Percentiles rank a stretch among this genome's conserved stretches.
Evolutionary conservation across 257 asterid genomes (phyloP).

Genomic region (Ehretia macrophylla): DNA sequence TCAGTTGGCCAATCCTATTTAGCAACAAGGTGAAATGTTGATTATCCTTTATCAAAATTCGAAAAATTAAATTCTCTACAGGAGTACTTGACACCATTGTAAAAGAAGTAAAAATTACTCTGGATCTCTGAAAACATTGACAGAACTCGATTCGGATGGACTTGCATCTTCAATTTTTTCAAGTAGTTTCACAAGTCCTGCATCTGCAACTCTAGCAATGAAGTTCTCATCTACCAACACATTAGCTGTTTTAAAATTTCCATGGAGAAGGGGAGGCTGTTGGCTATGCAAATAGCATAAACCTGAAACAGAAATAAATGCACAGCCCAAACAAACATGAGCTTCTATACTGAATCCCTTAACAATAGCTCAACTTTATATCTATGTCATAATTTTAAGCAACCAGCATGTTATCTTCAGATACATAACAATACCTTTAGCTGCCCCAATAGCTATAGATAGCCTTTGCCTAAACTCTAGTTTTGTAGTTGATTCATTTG

Average conservation of each 20-base stretch:
- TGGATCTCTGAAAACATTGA: constrained; percentile 56
- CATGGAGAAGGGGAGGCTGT: constrained; percentile 47
- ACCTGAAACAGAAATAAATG: constrained; percentile 33
- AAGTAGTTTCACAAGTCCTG: constrained; percentile 46
- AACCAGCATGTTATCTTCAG: not conserved
- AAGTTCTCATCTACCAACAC: constrained; percentile 78
- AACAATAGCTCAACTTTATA: no score
- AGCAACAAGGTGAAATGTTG: not conserved
- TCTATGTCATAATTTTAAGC: not conserved
- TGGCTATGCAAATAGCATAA: constrained; percentile 59
- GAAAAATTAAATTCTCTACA: not conserved
- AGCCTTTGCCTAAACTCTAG: constrained; percentile 79
- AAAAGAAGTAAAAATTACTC: constrained; percentile 38
- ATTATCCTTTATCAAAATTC: no score
- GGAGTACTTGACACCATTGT: not conserved
- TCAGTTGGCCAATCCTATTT: constrained; percentile 33
- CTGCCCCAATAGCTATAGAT: constrained; percentile 65
- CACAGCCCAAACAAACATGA: no score
- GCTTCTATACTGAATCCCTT: no score
- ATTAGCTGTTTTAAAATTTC: constrained; percentile 65
- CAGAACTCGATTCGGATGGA: constrained; percentile 38
- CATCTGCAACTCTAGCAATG: constrained; percentile 72
- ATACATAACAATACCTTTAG: constrained; percentile 47
- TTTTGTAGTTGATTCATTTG: constrained; percentile 37
- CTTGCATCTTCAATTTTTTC: constrained; percentile 39